Conservation (phyloP, 78 protist genomes). For the Emiliania huxleyi region DNA sequence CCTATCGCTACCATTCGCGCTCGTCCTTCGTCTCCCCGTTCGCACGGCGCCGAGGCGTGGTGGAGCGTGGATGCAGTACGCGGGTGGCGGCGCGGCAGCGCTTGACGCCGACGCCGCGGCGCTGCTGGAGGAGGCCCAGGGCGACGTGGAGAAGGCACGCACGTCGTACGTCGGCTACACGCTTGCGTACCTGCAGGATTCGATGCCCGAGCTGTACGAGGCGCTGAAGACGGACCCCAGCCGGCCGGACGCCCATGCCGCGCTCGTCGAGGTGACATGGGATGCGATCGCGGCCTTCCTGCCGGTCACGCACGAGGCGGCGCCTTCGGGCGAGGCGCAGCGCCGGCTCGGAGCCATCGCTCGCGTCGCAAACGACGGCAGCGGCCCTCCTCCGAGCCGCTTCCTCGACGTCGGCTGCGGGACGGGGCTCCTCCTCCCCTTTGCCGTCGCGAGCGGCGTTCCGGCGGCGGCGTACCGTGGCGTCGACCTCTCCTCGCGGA, state of each 20-base stretch:
- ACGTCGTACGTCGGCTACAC: background rate
- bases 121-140: background rate
- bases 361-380: background rate
- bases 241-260: background rate
- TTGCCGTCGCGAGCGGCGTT: background rate
- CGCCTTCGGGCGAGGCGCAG: background rate
- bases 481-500: background rate
- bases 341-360: background rate
- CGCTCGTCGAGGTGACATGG: background rate
- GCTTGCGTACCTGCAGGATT: background rate
- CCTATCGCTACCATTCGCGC: no score
- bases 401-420: slow-evolving; percentile 10
- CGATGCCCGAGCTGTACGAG: background rate
- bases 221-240: background rate
- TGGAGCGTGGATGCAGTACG: no score
- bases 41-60: no score
- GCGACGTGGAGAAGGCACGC: background rate
- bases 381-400: background rate
- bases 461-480: background rate
- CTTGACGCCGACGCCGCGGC: slow-evolving; percentile 9
- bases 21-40: no score
- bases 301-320: background rate
- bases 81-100: no score
- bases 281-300: background rate
- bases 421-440: background rate